phyloP scores from a whole-genome alignment of 108 stramenopile species.

The Skeletonema costatum region DNA sequence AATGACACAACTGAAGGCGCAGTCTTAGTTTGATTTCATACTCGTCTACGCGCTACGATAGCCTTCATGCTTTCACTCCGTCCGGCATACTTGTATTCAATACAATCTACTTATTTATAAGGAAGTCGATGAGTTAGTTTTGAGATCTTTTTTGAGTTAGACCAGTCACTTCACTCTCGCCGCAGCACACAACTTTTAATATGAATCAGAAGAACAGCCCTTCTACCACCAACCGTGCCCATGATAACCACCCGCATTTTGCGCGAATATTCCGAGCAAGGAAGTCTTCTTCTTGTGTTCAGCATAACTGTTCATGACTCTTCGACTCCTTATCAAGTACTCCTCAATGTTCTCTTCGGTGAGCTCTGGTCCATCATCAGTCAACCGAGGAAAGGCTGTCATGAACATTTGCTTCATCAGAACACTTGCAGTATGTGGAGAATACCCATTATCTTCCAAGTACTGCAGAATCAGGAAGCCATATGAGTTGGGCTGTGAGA shows the following conservation, averaged over 20 bases:
- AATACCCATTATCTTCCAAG: conserved; percentile 48
- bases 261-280: background rate
- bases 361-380: conserved; percentile 6
- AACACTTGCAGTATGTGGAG: conserved; percentile 29
- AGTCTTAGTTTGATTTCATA: too few relatives aligned
- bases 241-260: background rate
- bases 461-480: conserved; percentile 14
- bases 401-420: conserved; percentile 55
- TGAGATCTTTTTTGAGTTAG: too few relatives aligned
- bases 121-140: too few relatives aligned
- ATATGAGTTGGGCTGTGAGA: too few relatives aligned
- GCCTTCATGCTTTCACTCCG: too few relatives aligned
- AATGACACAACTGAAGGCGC: too few relatives aligned
- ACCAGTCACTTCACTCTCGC: too few relatives aligned
- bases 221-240: background rate
- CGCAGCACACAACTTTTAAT: too few relatives aligned
- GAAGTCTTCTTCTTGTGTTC: background rate
- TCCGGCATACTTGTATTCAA: too few relatives aligned
- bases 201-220: background rate
- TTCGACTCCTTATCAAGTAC: background rate
- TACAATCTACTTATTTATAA: too few relatives aligned
- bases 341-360: conserved; percentile 44
- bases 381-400: conserved; percentile 45
- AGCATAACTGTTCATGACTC: background rate
- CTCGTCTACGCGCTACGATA: too few relatives aligned